phyloP scores from a whole-genome alignment of 2,329 filamentous ascomycete species.

The Sclerotinia nivalis region DNA sequence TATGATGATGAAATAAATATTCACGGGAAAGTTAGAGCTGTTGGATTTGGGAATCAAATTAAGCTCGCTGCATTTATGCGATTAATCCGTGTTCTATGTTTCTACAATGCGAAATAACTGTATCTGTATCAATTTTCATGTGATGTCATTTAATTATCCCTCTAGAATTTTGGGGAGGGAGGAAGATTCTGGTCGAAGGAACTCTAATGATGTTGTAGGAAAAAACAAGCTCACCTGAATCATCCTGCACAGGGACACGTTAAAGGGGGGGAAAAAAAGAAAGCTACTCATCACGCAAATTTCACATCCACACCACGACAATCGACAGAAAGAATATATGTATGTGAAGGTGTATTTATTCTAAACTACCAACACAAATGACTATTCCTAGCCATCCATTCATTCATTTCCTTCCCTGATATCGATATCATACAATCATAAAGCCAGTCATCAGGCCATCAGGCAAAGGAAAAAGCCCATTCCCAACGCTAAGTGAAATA shows the following conservation, averaged over 20 bases:
- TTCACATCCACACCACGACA: neutral
- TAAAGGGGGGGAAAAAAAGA: neutral
- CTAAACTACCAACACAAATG: neutral
- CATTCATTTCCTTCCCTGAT: neutral
- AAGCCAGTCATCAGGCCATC: neutral
- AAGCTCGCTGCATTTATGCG: neutral
- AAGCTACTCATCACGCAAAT: neutral
- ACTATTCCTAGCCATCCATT: neutral
- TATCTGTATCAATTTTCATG: too few relatives aligned
- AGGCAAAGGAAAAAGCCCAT: neutral
- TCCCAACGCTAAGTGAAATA: slow-evolving; percentile 14
- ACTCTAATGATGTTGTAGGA: neutral
- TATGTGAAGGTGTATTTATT: neutral
- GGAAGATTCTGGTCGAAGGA: too few relatives aligned
- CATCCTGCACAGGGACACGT: too few relatives aligned
- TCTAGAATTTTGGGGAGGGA: too few relatives aligned
- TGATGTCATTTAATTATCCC: too few relatives aligned
- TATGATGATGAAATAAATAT: neutral
- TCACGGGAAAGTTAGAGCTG: neutral
- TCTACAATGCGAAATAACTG: too few relatives aligned
- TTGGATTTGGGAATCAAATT: neutral
- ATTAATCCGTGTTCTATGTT: too few relatives aligned
- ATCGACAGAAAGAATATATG: neutral
- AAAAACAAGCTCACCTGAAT: too few relatives aligned
- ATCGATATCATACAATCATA: neutral